These are phyloP conservation scores for Exutisphaerella laricina DNA, from an alignment of 2,329 filamentous ascomycete genomes.

Conservation along the genomic window DNA sequence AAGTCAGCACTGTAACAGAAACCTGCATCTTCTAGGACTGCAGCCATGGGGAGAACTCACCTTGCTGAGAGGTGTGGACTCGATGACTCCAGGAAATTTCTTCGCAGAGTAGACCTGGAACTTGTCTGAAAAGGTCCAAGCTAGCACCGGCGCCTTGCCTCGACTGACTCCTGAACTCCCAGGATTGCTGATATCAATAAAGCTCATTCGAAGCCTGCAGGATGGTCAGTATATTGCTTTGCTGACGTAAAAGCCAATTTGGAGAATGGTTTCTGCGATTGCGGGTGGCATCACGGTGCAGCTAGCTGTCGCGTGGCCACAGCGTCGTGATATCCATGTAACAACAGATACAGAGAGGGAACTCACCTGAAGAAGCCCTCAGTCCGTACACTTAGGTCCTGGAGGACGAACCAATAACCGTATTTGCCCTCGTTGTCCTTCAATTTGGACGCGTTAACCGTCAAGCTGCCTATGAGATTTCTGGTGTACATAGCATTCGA, in stretches of 20 bases:
- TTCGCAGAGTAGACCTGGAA: slow-evolving; percentile 97
- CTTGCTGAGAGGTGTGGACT: slow-evolving; percentile 86
- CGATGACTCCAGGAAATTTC: slow-evolving; percentile 96
- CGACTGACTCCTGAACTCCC: slow-evolving; percentile 55
- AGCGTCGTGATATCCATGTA: too few relatives aligned
- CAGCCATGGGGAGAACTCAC: too few relatives aligned
- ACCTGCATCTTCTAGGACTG: too few relatives aligned
- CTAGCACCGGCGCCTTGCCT: slow-evolving; percentile 73
- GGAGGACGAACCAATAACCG: slow-evolving; percentile 94
- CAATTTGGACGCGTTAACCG: slow-evolving; percentile 80
- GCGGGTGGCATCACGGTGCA: too few relatives aligned
- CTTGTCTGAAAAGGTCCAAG: slow-evolving; percentile 76
- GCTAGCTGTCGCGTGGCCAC: too few relatives aligned
- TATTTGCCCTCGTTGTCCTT: slow-evolving; percentile 72
- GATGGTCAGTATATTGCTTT: slow-evolving; percentile 17
- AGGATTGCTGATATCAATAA: slow-evolving; percentile 71
- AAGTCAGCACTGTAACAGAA: too few relatives aligned
- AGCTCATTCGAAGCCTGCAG: slow-evolving; percentile 60
- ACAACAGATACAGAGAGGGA: neutral
- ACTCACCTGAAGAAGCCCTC: slow-evolving; percentile 82
- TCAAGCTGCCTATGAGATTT: slow-evolving; percentile 88
- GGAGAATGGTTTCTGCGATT: too few relatives aligned
- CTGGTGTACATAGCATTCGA: slow-evolving; percentile 82
- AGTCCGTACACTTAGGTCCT: slow-evolving; percentile 89
- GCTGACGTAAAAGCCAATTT: too few relatives aligned